These are phyloP conservation scores for Lichtheimia hyalospora DNA, from an alignment of 371 early-diverging fungal species.

Conservation along the genomic window DNA sequence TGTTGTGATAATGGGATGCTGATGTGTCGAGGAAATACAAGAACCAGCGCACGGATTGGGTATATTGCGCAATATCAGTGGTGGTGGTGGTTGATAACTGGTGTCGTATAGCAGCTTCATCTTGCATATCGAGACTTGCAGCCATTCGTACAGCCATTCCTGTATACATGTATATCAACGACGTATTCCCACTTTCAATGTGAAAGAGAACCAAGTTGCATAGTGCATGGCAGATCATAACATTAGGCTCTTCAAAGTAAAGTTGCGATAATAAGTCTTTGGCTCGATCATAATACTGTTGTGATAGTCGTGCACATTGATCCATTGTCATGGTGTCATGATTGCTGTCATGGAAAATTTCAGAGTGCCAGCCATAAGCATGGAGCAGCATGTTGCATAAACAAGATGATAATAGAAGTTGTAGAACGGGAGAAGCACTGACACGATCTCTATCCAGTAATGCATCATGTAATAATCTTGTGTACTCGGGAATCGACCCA, in stretches of 20 bases:
- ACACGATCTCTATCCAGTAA: slow-evolving; percentile 11
- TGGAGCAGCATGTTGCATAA: slow-evolving; percentile 45
- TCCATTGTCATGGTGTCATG: slow-evolving; percentile 9
- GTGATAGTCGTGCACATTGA: slow-evolving; percentile 4
- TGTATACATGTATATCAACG: slow-evolving; percentile 39
- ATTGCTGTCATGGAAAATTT: slow-evolving; percentile 18
- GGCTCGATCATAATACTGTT: slow-evolving; percentile 40
- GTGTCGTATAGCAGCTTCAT: slow-evolving; percentile 17
- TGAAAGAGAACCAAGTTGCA: slow-evolving; percentile 46
- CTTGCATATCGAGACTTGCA: slow-evolving; percentile 25
- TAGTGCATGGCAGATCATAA: slow-evolving; percentile 39
- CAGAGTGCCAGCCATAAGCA: slow-evolving; percentile 43
- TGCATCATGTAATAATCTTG: slow-evolving; percentile 17
- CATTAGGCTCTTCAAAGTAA: slow-evolving; percentile 40
- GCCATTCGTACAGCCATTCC: slow-evolving; percentile 52
- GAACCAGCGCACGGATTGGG: slow-evolving; percentile 41
- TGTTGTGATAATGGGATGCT: slow-evolving; percentile 44
- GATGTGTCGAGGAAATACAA: slow-evolving; percentile 46
- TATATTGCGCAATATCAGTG: slow-evolving; percentile 23
- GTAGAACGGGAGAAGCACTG: slow-evolving; percentile 18
- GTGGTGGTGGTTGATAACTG: neutral
- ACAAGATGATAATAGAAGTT: slow-evolving; percentile 33
- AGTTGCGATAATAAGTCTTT: slow-evolving; percentile 31
- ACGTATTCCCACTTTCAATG: slow-evolving; percentile 47
- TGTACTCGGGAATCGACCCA: slow-evolving; percentile 39